Conservation (phyloP, 768 basidiomycete genomes). For the Naematelia encephala region DNA sequence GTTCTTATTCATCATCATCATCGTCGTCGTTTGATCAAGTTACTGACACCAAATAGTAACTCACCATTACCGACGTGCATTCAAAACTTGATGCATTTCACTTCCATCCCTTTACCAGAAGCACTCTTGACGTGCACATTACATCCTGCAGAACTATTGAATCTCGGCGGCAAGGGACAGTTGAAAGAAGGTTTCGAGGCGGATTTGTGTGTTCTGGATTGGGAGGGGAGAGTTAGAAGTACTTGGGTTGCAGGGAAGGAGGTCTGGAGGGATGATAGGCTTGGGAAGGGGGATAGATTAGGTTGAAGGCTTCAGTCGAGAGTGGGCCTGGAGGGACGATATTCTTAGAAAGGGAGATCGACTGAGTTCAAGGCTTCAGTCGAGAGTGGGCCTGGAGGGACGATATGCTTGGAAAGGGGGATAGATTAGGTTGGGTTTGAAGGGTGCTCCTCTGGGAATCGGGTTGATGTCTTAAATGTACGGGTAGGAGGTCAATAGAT, state of each 20-base stretch:
- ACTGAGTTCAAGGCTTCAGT: neutral
- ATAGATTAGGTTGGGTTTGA: neutral
- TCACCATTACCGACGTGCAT: conserved; percentile 75
- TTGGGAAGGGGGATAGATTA: neutral
- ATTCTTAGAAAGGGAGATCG: neutral
- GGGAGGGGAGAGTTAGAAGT: conserved; percentile 19
- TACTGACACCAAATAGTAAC: conserved; percentile 7
- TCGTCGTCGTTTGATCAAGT: neutral
- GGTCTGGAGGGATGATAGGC: conserved; percentile 52
- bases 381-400: conserved; percentile 53
- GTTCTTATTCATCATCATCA: neutral
- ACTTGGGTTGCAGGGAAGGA: conserved; percentile 63
- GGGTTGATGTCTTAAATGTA: no score
- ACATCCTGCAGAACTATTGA: conserved; percentile 71
- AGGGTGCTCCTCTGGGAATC: no score
- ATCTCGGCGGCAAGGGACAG: conserved; percentile 77
- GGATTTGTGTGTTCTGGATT: conserved; percentile 72
- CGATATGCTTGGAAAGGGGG: neutral
- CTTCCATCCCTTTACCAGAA: conserved; percentile 75
- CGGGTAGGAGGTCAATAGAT: no score
- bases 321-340: conserved; percentile 53
- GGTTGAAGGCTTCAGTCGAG: neutral
- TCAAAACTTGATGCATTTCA: conserved; percentile 77
- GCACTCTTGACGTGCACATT: conserved; percentile 81
- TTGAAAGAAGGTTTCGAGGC: conserved; percentile 79